Evolutionary conservation across 768 basidiomycete species (phyloP).

Genomic region (Russula earlei): DNA sequence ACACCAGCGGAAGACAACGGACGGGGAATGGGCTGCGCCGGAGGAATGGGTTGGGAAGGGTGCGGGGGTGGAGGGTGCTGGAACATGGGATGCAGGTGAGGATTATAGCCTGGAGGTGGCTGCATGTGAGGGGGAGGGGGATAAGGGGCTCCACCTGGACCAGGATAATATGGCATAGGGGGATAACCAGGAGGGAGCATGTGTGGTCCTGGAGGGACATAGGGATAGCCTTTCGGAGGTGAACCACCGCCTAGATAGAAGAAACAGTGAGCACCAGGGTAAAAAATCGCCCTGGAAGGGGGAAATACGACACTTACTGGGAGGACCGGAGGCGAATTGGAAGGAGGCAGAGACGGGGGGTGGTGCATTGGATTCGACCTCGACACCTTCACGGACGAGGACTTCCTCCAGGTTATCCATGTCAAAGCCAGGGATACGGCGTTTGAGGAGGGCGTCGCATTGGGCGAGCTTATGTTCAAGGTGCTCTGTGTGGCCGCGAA

Average conservation of each 20-base stretch:
- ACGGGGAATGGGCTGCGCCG: conserved; percentile 27
- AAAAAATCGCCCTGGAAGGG: conserved; percentile 12
- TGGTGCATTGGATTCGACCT: conserved; percentile 26
- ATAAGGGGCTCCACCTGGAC: conserved; percentile 29
- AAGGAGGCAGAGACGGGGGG: conserved; percentile 22
- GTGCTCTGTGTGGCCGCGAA: conserved; percentile 73
- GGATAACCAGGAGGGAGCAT: conserved; percentile 39
- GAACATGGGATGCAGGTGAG: conserved; percentile 53
- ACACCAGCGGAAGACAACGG: conserved; percentile 22
- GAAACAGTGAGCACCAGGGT: neutral
- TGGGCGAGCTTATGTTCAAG: conserved; percentile 73
- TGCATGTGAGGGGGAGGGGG: conserved; percentile 35
- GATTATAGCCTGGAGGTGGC: conserved; percentile 38
- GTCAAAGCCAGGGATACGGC: conserved; percentile 57
- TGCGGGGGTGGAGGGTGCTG: conserved; percentile 37
- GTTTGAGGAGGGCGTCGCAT: conserved; percentile 71
- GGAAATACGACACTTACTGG: conserved; percentile 23
- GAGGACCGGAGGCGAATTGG: conserved; percentile 24
- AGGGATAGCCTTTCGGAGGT: conserved; percentile 27
- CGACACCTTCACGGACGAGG: conserved; percentile 58
- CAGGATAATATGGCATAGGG: conserved; percentile 36
- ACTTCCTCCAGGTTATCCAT: conserved; percentile 58
- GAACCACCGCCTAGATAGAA: conserved; percentile 22
- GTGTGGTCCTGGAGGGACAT: conserved; percentile 30
- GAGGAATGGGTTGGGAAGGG: conserved; percentile 32